A percentile compares a stretch with the other conserved stretches of the same genome.
Conservation (phyloP, 2,329 filamentous ascomycete genomes). For the Apiospora aurea region DNA sequence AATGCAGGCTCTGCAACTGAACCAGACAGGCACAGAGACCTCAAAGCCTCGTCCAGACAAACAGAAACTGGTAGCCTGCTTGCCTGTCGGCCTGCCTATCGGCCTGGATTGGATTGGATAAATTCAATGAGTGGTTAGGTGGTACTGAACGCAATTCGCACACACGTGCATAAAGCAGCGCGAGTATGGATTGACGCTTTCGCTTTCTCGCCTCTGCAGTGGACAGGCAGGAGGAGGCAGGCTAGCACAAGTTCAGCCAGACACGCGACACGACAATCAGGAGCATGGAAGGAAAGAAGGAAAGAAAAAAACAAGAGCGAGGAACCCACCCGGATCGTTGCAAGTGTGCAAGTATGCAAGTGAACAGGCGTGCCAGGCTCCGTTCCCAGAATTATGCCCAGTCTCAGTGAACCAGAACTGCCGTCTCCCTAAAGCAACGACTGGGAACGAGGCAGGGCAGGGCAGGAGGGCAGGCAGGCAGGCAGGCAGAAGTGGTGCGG, state of each 20-base stretch:
- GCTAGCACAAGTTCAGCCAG: conserved; percentile 21
- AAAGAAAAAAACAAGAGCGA: not conserved
- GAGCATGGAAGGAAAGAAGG: conserved; percentile 12
- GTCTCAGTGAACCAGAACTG: conserved; percentile 3
- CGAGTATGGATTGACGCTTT: not conserved
- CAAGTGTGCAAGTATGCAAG: not conserved
- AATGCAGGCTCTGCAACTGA: not conserved
- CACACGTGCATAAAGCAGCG: conserved; percentile 16
- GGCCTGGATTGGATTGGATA: conserved; percentile 1
- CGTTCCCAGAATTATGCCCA: conserved; percentile 19
- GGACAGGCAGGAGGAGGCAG: conserved; percentile 1
- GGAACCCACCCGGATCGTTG: conserved; percentile 8
- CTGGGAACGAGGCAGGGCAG: not conserved
- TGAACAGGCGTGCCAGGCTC: not conserved
- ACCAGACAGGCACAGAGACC: not conserved
- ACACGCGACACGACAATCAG: conserved; percentile 15
- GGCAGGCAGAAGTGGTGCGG: conserved; percentile 5
- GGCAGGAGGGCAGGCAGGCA: not conserved
- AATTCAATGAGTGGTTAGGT: not conserved
- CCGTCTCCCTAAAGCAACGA: conserved; percentile 10
- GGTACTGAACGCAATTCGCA: conserved; percentile 14
- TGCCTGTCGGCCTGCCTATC: not conserved
- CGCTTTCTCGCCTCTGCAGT: not conserved
- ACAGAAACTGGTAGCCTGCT: not conserved
- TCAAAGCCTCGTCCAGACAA: not conserved